Evolutionary conservation across 2,329 filamentous ascomycete genomes (phyloP), one percentile per base, ranked within the genome.

Genomic region (Fusarium sp.): DNA sequence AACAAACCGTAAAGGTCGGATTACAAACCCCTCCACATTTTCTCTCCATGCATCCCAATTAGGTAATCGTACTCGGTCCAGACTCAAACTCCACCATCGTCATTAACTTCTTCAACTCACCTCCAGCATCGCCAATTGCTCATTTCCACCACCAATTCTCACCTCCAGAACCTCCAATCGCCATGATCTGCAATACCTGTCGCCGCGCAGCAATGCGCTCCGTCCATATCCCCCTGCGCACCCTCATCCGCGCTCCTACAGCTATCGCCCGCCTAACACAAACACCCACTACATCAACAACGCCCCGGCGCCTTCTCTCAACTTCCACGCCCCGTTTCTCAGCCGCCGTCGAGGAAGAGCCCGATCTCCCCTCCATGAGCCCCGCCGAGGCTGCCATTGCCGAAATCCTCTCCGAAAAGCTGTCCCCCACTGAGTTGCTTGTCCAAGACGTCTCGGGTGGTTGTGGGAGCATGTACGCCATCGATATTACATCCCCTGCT

Each of bases 381-480:
- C 82, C 83, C 3, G 85, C 86, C 76, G 89, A 92, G 75, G 81
- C 83, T 29, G 81, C 83, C 63, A 86, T 92, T 72, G 91, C 87
- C 81, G 83, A 86, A 60, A 80, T 83, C 49, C 80, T 89, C 53
- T 69, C 78, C 20, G 78, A 79, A 9, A 85, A 85, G 73, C 86
- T 89, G 57, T 68, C 77, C 3, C 86, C 87, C 1, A 83, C 83
- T 0, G 79, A 85, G 61, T 79, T 89, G 26, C 79, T 89, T 78
- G 92, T 96, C 12, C 90, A 91, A 77, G 93, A 97, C 80, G 88
- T 96, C 52, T 93, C 91, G 24, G 93, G 93, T 61, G 93, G 93
- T 29, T 97, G 93, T 80, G 93, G 93, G 12, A 92, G 90, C 76
- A 96, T 96, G 93, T 96, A 96, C 81, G 91, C 89, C 57, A 91